Percentiles rank a stretch among this genome's conserved stretches.
Evolutionary conservation across 2,329 filamentous ascomycete species (phyloP).

Genomic region (Ophiostoma ips): DNA sequence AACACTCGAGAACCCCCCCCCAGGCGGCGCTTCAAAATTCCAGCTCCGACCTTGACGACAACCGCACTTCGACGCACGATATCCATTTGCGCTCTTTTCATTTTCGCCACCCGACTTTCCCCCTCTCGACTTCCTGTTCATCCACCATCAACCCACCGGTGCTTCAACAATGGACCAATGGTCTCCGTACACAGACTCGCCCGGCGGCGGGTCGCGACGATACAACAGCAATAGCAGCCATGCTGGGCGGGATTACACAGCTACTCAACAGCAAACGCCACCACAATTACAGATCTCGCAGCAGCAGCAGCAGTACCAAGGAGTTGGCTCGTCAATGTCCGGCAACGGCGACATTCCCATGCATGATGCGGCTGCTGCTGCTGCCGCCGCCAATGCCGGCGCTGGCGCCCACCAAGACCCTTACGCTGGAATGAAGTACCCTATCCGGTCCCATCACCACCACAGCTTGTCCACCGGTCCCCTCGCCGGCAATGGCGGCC

Average conservation of each 20-base stretch:
- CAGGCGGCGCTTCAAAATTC: no score
- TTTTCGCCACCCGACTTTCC: not conserved
- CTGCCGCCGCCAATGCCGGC: not conserved
- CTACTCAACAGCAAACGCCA: constrained; percentile 14
- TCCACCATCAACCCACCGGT: not conserved
- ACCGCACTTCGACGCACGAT: not conserved
- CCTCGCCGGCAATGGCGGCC: constrained; percentile 5
- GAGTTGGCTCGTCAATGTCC: constrained; percentile 37
- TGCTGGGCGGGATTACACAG: constrained; percentile 15
- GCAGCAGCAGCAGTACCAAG: constrained; percentile 16
- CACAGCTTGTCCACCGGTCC: constrained; percentile 47
- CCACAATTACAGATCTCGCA: constrained; percentile 14
- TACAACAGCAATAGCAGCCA: constrained; percentile 38
- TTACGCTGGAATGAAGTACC: constrained; percentile 76
- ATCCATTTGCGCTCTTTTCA: not conserved
- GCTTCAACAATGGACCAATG: constrained; percentile 40
- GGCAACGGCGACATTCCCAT: constrained; percentile 62
- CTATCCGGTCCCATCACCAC: constrained; percentile 64
- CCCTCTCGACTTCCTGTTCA: not conserved
- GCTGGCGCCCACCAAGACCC: constrained; percentile 41
- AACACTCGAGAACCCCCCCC: no score
- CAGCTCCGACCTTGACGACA: not conserved
- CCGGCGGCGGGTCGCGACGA: constrained; percentile 47
- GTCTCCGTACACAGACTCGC: constrained; percentile 53
- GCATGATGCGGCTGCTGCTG: constrained; percentile 50